Evolutionary conservation across 192 early-diverging fungal genomes (phyloP), one percentile per base, ranked within the genome.

Genomic region (Endogone sp.): DNA sequence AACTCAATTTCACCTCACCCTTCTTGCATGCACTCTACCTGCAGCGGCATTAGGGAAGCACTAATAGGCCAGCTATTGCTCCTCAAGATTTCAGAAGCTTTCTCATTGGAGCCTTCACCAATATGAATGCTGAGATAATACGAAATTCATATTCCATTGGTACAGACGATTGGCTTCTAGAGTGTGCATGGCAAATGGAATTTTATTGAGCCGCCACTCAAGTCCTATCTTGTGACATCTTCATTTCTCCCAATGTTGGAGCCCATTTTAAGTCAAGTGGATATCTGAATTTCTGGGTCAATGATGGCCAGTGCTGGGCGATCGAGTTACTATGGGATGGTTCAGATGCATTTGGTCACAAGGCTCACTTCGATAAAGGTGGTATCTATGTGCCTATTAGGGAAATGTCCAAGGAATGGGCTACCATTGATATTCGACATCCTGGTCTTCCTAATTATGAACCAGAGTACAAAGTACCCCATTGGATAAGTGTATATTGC

Each of bases 151-250:
- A 37, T 24, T 13, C 13, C 10, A 3, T 65, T 24, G 68, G 68
- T 10, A 61, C 3, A 25, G 59, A 62, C 21, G 31, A n/a, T 1
- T n/a, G 20, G 25, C 68, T 60, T 60, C 60, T 69, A 8, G 67
- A 69, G 22, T 28, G 59, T 13, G 31, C 23, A 3, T 69, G 67
- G 67, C 67, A 69, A 69, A 69, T 62, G 60, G 67, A 69, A 69
- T 69, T 69, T 61, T 69, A 69, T 30, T 60, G 9, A 11, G 60
- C 67, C n/a, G 24, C 60, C 3, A 69, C 27, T n/a, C 55, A 60
- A 30, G 25, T 69, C 10, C 30, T 69, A 31, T 57, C 67, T 1
- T 4, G 21, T 13, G 31, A 67, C 29, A 16, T 13, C 25, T 26
- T 59, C 55, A 62, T 72, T 54, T 61, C 28, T 24, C 24, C 71